Percentiles rank a stretch among this genome's conserved stretches.
These are phyloP conservation scores for Umbelopsis ramanniana DNA, from an alignment of 192 early-diverging fungal species.

Conservation along the genomic window DNA sequence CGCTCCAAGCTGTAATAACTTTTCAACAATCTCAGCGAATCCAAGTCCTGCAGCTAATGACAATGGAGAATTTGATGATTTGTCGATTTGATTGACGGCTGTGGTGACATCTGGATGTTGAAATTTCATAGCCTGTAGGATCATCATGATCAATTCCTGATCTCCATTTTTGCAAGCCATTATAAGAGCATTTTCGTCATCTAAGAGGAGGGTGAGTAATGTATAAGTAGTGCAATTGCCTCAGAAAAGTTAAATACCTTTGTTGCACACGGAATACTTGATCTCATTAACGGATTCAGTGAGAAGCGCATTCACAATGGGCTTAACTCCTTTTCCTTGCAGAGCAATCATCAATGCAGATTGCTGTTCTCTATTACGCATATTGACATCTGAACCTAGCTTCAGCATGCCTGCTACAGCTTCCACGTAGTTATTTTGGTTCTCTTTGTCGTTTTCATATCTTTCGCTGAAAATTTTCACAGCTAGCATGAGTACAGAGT, in stretches of 20 bases:
- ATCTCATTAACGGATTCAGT: not conserved
- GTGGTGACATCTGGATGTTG: not conserved
- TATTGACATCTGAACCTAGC: slow-evolving; percentile 14
- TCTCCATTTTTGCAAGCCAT: slow-evolving; percentile 2
- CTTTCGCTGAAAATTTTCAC: not conserved
- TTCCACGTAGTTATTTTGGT: not conserved
- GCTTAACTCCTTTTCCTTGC: no score
- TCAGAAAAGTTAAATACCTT: not conserved
- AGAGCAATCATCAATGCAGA: slow-evolving; percentile 18
- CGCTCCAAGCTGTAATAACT: slow-evolving; percentile 16
- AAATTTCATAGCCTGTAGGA: not conserved
- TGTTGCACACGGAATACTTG: not conserved
- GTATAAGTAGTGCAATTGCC: not conserved
- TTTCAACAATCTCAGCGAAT: slow-evolving; percentile 14
- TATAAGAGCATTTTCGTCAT: slow-evolving; percentile 17
- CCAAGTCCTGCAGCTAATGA: slow-evolving; percentile 10
- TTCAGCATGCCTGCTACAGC: not conserved
- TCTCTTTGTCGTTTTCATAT: not conserved
- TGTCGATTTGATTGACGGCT: slow-evolving; percentile 14
- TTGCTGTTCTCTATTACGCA: not conserved
- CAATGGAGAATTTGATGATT: slow-evolving; percentile 8
- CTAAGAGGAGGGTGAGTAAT: not conserved
- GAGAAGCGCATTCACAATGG: not conserved
- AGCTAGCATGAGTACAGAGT: slow-evolving; percentile 18
- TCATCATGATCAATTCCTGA: not conserved